Evolutionary conservation across 768 basidiomycete species (phyloP).

Genomic region (Clitopilus passeckerianus): DNA sequence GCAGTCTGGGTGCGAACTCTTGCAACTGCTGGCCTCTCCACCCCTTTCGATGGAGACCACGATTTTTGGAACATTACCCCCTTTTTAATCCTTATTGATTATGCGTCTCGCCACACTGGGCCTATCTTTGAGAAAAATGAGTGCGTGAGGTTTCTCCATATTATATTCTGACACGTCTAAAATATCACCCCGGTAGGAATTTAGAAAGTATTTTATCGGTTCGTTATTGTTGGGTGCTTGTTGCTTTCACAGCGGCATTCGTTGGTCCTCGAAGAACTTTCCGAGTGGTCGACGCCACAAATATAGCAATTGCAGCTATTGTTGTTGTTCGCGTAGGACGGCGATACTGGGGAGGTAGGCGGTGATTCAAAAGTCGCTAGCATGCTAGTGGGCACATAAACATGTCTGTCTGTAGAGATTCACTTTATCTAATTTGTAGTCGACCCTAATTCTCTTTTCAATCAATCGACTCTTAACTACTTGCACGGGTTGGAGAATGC

Average conservation of each 20-base stretch:
- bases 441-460: too few species aligned
- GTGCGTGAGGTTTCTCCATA: neutral
- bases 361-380: slow-evolving; percentile 20
- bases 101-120: slow-evolving; percentile 44
- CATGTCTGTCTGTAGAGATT: too few species aligned
- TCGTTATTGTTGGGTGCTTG: slow-evolving; percentile 47
- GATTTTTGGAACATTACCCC: slow-evolving; percentile 61
- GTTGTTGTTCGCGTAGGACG: slow-evolving; percentile 43
- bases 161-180: slow-evolving; percentile 1
- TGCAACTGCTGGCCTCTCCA: slow-evolving; percentile 69
- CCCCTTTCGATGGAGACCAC: slow-evolving; percentile 82
- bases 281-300: slow-evolving; percentile 58
- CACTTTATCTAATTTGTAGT: too few species aligned
- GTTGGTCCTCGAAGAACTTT: slow-evolving; percentile 65
- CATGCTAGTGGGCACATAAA: neutral
- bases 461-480: too few species aligned
- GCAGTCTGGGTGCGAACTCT: slow-evolving; percentile 90
- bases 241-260: slow-evolving; percentile 55
- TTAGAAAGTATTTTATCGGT: slow-evolving; percentile 35
- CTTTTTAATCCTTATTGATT: slow-evolving; percentile 60
- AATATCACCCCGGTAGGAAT: slow-evolving; percentile 19
- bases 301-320: slow-evolving; percentile 39
- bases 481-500: too few species aligned
- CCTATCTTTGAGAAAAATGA: slow-evolving; percentile 33
- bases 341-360: slow-evolving; percentile 42